A percentile compares a stretch with the other conserved stretches of the same genome.
These are phyloP conservation scores for Aechmea fasciata DNA, from an alignment of 176 grass and related monocot species.

Conservation along the genomic window DNA sequence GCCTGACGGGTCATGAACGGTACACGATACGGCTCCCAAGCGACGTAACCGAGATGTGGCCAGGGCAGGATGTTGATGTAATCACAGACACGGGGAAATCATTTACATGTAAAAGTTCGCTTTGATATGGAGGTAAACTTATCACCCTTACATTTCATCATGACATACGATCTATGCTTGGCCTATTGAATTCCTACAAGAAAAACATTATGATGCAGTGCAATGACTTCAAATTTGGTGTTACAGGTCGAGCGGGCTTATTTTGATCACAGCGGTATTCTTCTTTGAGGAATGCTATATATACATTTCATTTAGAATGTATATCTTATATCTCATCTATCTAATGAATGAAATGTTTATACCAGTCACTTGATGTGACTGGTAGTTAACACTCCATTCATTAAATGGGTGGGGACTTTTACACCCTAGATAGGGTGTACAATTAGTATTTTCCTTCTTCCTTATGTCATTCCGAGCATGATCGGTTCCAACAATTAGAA, in stretches of 20 bases:
- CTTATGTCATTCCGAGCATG: constrained; percentile 71
- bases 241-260: constrained; percentile 79
- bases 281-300: constrained; percentile 13
- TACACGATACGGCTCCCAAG: constrained; percentile 66
- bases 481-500: constrained; percentile 34
- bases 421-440: too few species aligned
- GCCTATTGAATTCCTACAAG: too few species aligned
- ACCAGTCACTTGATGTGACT: too few species aligned
- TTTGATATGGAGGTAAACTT: constrained; percentile 84
- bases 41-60: constrained; percentile 51
- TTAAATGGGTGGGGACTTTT: too few species aligned
- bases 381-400: too few species aligned
- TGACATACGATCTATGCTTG: too few species aligned
- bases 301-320: too few species aligned
- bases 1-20: constrained; percentile 76
- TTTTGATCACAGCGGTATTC: constrained; percentile 84
- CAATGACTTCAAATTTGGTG: constrained; percentile 2
- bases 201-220: not conserved
- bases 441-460: constrained; percentile 20
- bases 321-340: too few species aligned
- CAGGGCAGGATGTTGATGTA: constrained; percentile 73
- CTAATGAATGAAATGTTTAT: too few species aligned
- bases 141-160: not conserved
- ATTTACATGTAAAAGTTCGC: constrained; percentile 50
- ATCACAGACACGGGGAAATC: constrained; percentile 55